These are phyloP conservation scores for Leccinum obscurum DNA, from an alignment of 768 basidiomycete genomes.

Conservation along the genomic window DNA sequence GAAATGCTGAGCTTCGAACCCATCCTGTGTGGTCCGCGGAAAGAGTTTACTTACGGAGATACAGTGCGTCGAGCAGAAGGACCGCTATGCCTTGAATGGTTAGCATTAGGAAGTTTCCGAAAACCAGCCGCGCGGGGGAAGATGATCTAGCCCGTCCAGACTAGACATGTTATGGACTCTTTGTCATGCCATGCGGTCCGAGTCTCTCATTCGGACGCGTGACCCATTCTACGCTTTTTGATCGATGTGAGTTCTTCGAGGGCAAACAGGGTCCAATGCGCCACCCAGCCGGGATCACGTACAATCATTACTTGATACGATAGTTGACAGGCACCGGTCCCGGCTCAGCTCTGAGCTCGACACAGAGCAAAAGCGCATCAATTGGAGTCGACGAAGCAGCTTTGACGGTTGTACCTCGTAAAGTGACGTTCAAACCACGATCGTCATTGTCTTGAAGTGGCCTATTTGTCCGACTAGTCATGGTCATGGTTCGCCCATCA, in stretches of 20 bases:
- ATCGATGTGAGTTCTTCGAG: neutral
- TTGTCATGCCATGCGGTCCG: too few relatives aligned
- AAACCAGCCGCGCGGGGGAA: neutral
- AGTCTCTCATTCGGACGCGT: neutral
- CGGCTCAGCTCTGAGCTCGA: neutral
- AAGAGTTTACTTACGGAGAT: neutral
- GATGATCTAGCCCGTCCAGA: neutral
- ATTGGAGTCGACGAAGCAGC: neutral
- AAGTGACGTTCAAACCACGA: neutral
- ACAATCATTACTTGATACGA: neutral
- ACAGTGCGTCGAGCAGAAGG: neutral
- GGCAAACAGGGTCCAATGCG: neutral
- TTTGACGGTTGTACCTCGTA: neutral
- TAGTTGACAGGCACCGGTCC: neutral
- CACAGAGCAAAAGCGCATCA: neutral
- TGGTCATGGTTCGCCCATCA: neutral
- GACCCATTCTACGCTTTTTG: neutral
- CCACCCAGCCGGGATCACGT: neutral
- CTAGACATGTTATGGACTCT: neutral
- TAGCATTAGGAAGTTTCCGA: neutral
- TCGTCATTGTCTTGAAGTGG: neutral
- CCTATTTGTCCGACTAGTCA: neutral
- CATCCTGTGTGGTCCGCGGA: constrained; percentile 5
- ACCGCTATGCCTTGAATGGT: neutral
- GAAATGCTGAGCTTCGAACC: constrained; percentile 12